phyloP scores from a whole-genome alignment of 306 rosid genomes.

The Prinsepia uniflora region DNA sequence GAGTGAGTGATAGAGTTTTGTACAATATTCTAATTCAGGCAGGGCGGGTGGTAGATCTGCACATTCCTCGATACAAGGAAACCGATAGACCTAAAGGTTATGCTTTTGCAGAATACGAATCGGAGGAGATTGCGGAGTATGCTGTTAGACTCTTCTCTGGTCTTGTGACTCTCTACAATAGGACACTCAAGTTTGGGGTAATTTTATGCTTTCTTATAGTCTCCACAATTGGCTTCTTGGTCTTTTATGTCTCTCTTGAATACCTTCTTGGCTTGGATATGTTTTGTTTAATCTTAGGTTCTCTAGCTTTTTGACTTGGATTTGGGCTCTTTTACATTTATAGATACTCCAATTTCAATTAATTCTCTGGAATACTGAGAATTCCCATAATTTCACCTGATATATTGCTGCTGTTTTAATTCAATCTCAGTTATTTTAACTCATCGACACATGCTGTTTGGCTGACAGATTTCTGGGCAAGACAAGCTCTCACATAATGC shows the following conservation, averaged over 20 bases:
- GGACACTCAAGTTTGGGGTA: constrained; percentile 88
- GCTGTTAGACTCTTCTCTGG: constrained; percentile 92
- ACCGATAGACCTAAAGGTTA: constrained; percentile 66
- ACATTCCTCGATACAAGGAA: constrained; percentile 87
- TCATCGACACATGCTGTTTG: constrained; percentile 25
- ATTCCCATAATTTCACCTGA: neutral
- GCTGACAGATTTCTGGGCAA: constrained; percentile 77
- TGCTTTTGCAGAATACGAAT: constrained; percentile 91
- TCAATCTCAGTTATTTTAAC: neutral
- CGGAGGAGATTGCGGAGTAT: constrained; percentile 75
- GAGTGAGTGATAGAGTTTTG: constrained; percentile 77
- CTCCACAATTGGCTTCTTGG: neutral
- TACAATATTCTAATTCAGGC: constrained; percentile 87
- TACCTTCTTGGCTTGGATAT: neutral
- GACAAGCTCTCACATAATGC: constrained; percentile 57
- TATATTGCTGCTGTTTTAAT: neutral
- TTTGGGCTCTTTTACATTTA: neutral
- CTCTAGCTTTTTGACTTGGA: neutral
- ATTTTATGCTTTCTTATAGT: constrained; percentile 6
- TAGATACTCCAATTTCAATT: neutral
- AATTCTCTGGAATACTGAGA: neutral
- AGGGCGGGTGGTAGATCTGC: constrained; percentile 72
- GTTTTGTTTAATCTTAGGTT: neutral
- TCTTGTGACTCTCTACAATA: constrained; percentile 69
- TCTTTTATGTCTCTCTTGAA: neutral